These are phyloP conservation scores for Podaxis mareebaensis DNA, from an alignment of 768 basidiomycete genomes.

Conservation along the genomic window DNA sequence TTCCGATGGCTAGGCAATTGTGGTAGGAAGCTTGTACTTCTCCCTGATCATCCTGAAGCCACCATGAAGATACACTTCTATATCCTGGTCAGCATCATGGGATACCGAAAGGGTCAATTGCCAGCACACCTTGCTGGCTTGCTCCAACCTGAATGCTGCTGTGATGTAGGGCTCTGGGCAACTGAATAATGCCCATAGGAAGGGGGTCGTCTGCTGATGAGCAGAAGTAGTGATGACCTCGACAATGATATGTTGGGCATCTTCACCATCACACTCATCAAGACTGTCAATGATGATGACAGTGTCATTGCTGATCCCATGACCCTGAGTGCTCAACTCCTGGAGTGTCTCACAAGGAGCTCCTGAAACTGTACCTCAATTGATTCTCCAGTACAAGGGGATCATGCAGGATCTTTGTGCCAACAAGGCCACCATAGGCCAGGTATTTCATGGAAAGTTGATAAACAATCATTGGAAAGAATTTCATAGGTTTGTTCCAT, in stretches of 20 bases:
- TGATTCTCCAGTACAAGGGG: not conserved
- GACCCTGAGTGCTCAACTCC: not conserved
- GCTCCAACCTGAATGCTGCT: constrained; percentile 12
- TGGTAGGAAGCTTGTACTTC: not conserved
- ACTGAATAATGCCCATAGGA: constrained; percentile 24
- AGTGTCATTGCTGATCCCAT: not conserved
- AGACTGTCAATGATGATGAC: constrained; percentile 26
- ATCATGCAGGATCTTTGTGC: not conserved
- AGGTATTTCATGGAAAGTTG: not conserved
- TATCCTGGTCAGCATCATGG: constrained; percentile 3
- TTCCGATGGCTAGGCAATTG: no score
- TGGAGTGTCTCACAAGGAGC: not conserved
- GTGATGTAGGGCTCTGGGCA: constrained; percentile 20
- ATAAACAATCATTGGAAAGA: not conserved
- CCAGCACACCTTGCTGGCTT: not conserved
- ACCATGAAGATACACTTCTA: not conserved
- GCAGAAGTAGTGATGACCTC: constrained; percentile 1
- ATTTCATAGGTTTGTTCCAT: not conserved
- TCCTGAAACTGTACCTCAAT: not conserved
- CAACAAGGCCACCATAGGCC: not conserved
- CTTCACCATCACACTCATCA: constrained; percentile 25
- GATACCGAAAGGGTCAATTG: not conserved
- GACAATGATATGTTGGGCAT: constrained; percentile 16
- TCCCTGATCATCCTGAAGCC: not conserved
- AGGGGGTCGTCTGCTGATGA: constrained; percentile 14